Percentiles rank a stretch among this genome's conserved stretches.
These are phyloP conservation scores for Limnomonas spitsbergensis DNA, from an alignment of 139 green algal species.

Conservation along the genomic window DNA sequence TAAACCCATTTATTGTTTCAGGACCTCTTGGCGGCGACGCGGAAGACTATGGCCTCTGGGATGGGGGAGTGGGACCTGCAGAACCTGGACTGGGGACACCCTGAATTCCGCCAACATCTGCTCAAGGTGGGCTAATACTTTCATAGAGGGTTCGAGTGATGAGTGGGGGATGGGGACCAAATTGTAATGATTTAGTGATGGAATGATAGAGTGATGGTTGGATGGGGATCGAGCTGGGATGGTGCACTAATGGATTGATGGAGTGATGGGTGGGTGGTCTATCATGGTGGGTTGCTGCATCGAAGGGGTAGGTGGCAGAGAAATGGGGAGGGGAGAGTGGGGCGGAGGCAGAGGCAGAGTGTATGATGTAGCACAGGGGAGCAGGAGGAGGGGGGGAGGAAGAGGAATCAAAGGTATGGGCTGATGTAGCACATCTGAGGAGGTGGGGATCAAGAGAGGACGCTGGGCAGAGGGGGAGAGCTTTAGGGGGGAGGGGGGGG, in stretches of 20 bases:
- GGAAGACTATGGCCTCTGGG: slow-evolving; percentile 25
- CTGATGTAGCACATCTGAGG: too few species aligned
- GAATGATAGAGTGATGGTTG: background rate
- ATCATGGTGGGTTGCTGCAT: background rate
- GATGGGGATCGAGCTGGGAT: background rate
- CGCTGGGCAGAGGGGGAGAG: too few species aligned
- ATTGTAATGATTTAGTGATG: background rate
- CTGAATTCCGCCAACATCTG: slow-evolving; percentile 15
- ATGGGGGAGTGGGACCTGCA: slow-evolving; percentile 45
- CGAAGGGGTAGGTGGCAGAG: background rate
- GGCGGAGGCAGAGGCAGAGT: too few species aligned
- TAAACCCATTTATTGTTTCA: slow-evolving; percentile 1
- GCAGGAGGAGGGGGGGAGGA: too few species aligned
- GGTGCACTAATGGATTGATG: background rate
- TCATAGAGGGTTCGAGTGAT: background rate
- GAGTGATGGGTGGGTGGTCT: background rate
- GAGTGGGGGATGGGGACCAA: background rate
- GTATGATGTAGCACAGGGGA: too few species aligned
- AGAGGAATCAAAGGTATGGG: too few species aligned
- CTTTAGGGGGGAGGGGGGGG: too few species aligned
- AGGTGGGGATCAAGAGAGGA: too few species aligned
- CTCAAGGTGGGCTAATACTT: background rate
- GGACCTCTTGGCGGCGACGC: slow-evolving; percentile 26
- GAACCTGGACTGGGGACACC: slow-evolving; percentile 18
- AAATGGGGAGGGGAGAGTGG: too few species aligned